phyloP scores from a whole-genome alignment of 352 stramenopile species.

The Pythium vanterpoolii region DNA sequence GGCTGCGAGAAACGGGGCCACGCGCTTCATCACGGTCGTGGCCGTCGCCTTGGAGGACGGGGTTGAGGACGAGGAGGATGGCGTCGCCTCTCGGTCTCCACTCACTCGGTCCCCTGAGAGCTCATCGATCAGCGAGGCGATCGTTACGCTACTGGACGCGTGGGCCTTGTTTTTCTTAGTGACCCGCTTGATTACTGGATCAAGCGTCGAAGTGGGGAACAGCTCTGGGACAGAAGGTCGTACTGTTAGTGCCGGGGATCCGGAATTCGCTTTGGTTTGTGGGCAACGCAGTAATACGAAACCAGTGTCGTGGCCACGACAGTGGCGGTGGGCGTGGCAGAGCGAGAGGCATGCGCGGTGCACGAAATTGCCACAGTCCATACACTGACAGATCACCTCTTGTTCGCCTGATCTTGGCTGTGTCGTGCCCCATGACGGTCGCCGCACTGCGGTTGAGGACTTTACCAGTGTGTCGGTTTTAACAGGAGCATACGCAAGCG shows the following conservation, averaged over 20 bases:
- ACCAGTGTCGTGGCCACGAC: constrained; percentile 28
- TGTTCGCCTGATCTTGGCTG: not conserved
- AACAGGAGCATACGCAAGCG: not conserved
- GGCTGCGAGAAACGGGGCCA: constrained; percentile 52
- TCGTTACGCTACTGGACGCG: constrained; percentile 21
- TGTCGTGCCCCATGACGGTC: constrained; percentile 10
- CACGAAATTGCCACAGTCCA: constrained; percentile 45
- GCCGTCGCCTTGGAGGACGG: constrained; percentile 6
- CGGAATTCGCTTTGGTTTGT: constrained; percentile 7
- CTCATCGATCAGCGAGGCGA: constrained; percentile 29
- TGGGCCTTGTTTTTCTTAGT: constrained; percentile 6
- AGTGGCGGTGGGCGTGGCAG: constrained; percentile 45
- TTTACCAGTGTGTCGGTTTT: constrained; percentile 10
- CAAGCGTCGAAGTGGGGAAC: not conserved
- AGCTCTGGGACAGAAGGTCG: constrained; percentile 18
- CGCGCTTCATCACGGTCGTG: constrained; percentile 19
- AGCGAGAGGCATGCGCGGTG: constrained; percentile 56
- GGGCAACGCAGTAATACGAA: constrained; percentile 36
- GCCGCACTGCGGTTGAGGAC: not conserved
- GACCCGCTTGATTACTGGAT: constrained; percentile 16
- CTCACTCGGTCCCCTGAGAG: constrained; percentile 12
- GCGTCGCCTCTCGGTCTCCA: not conserved
- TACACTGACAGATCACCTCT: constrained; percentile 46
- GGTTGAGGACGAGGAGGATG: constrained; percentile 3
- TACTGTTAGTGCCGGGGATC: not conserved